Evolutionary conservation across 495 filamentous ascomycete species (phyloP), one percentile per base, ranked within the genome.

Genomic region (Talaromyces ruber): DNA sequence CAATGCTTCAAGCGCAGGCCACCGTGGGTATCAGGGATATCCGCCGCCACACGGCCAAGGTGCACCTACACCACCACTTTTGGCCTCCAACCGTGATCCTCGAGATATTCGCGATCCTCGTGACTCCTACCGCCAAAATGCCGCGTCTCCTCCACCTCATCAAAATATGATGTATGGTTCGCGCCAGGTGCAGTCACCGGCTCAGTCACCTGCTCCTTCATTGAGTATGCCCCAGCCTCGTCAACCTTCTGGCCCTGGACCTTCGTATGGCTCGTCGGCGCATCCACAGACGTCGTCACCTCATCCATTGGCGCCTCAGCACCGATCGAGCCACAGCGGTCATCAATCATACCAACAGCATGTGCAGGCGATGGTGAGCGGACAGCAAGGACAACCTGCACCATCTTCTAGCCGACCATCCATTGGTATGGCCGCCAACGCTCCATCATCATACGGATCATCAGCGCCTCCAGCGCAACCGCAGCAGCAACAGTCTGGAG

Each of bases 311-410:
- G 64, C 70, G 7, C 55, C 61, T 32, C 64, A 67, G 25, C 70
- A 70, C 21, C 64, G 66, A 59, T 60, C 62, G 2, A 51, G 60
- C 57, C 63, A 65, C 8, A 56, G 64, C 52, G 62, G 60, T 4
- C 67, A 68, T 53, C 70, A 75, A 32, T 66, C 67, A 47, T 77
- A 78, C 50, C 76, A 76, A 57, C 77, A 76, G 54, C 74, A 80
- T 58, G 70, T 77, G 16, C 77, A 77, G 28, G 70, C 71, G 0
- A 70, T 79, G 68, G 74, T 77, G 25, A 73, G 62, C 59, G 75
- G 73, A 26, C 76, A 79, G 51, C 73, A 77, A 34, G 68, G 64
- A 18, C 68, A 65, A 30, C 47, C 70, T 8, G 22, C 39, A 11
- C 39, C 54, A 24, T 29, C 29, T 11, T 52, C 34, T 11, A 72